phyloP scores from a whole-genome alignment of 1,284 basidiomycete genomes.

The Papiliotrema fonsecae region DNA sequence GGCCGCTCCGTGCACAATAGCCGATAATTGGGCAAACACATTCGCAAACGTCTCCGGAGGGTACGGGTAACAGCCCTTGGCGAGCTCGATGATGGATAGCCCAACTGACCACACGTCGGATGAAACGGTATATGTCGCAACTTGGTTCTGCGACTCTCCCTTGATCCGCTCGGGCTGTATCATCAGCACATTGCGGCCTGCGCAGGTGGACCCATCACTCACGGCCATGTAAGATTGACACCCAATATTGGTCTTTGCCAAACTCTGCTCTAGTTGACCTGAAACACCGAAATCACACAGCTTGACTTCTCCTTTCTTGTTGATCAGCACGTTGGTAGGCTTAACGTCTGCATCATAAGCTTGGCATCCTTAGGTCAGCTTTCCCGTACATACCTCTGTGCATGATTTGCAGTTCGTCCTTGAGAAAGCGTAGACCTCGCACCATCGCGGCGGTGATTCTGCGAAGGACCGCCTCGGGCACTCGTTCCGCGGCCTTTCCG shows the following conservation, averaged over 20 bases:
- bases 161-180: conserved; percentile 86
- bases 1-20: conserved; percentile 91
- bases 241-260: conserved; percentile 98
- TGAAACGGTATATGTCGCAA: conserved; percentile 89
- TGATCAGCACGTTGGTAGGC: conserved; percentile 93
- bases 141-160: conserved; percentile 80
- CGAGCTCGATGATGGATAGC: conserved; percentile 88
- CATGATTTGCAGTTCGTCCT: conserved; percentile 94
- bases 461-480: conserved; percentile 81
- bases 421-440: conserved; percentile 88
- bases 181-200: conserved; percentile 3
- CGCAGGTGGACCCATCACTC: conserved; percentile 43
- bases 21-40: conserved; percentile 91
- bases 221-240: conserved; percentile 99
- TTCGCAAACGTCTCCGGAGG: conserved; percentile 98
- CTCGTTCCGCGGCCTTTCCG: conserved; percentile 50
- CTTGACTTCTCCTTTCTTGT: conserved; percentile 83
- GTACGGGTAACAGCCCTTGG: conserved; percentile 89
- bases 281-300: conserved; percentile 98
- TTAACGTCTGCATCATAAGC: conserved; percentile 59
- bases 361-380: background rate
- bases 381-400: conserved; percentile 66
- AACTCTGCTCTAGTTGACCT: conserved; percentile 89
- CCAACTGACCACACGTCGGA: conserved; percentile 99
- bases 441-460: conserved; percentile 79